Evolutionary conservation across 1,139 yeast genomes (phyloP), one percentile per base, ranked within the genome.

Genomic region (Protomyces inouyei): DNA sequence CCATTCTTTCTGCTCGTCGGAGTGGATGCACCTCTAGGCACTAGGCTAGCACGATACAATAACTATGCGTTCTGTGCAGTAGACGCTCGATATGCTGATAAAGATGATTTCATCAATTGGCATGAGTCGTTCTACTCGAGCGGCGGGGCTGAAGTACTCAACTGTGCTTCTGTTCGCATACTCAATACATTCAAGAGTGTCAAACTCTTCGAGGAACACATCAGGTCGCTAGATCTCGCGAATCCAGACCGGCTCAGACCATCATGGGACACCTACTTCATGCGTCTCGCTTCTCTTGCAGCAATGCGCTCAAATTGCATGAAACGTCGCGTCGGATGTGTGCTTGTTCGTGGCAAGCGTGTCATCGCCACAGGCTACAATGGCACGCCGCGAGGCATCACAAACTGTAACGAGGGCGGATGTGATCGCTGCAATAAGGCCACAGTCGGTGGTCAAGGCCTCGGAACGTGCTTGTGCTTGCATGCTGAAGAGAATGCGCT

Each of bases 401-500:
- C 80, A 37, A 93, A 93, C 73, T 93, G 99, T 76, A 92, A 90
- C 72, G 93, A 90, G 71, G 98, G 98, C 18, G 98, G 98, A 0
- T 93, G 98, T 76, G 77, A 83, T 5, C 79, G 98, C 54, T 93
- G 99, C 74, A 91, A 91, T 71, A 73, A 79, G 37, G 86, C 83
- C 2, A 77, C 76, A 14, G 57, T 60, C 3, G 68, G 59, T 38
- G 95, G 96, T 0, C 79, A 83, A 40, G 86, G 85, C 0, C 77
- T 93, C 55, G 82, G 87, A 1, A 90, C 97, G 0, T 93, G 99
- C 75, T 77, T 93, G 63, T 93, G 98, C 75, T 77, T 93, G 51
- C 99, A 93, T 74, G 98, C 98, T 0, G 98, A 93, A 73, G 99
- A 93, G 72, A 93, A 95, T 74, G 98, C 98, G 0, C 78, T 93